A percentile compares a stretch with the other conserved stretches of the same genome.
These are phyloP conservation scores for Secale cereale DNA, from an alignment of 176 grass and related monocot species.

Conservation along the genomic window DNA sequence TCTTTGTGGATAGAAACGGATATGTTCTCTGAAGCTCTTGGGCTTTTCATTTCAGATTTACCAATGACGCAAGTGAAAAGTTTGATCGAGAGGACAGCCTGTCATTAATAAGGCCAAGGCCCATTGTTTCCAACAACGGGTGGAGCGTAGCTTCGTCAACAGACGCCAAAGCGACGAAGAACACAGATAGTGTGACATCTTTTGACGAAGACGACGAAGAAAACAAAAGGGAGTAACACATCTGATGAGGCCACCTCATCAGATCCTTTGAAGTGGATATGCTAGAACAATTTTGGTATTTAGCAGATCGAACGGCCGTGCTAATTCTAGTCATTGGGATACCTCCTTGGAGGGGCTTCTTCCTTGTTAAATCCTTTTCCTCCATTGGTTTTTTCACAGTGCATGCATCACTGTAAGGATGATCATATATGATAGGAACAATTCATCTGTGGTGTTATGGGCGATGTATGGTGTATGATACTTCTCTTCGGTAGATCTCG, in stretches of 20 bases:
- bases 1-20: neutral
- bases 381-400: neutral
- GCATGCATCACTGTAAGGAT: conserved; percentile 19
- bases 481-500: conserved; percentile 2
- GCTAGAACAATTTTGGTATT: conserved; percentile 34
- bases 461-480: conserved; percentile 31
- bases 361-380: conserved; percentile 12
- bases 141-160: conserved; percentile 42
- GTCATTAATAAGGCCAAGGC: conserved; percentile 82
- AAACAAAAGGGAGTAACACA: conserved; percentile 78
- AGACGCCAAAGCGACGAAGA: conserved; percentile 48
- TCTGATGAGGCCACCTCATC: neutral
- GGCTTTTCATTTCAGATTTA: conserved; percentile 47
- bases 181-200: neutral
- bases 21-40: neutral
- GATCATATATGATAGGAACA: conserved; percentile 30
- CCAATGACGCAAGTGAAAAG: conserved; percentile 72
- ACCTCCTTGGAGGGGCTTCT: conserved; percentile 14
- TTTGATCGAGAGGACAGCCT: conserved; percentile 83
- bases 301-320: conserved; percentile 19
- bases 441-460: neutral
- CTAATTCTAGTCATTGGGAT: conserved; percentile 27
- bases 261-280: conserved; percentile 1
- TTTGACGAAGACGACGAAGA: conserved; percentile 72
- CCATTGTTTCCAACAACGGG: conserved; percentile 59